Conservation (phyloP, 2,329 filamentous ascomycete genomes). For the Xylariaceae sp. region DNA sequence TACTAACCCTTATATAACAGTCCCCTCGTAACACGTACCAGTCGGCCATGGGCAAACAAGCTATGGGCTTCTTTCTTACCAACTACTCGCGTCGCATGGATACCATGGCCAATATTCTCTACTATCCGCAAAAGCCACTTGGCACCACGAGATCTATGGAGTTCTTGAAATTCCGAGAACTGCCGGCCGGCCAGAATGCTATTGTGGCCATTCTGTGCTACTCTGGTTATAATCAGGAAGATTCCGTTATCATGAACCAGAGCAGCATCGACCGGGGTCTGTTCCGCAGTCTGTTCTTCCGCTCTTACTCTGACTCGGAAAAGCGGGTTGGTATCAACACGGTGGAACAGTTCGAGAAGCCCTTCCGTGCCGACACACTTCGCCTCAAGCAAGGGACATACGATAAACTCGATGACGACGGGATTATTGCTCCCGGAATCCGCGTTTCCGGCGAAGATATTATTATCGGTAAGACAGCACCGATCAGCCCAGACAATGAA, state of each 20-base stretch:
- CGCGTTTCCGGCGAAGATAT: slow-evolving; percentile 97
- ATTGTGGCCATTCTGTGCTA: slow-evolving; percentile 98
- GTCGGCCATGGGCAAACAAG: slow-evolving; percentile 99
- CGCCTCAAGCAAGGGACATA: slow-evolving; percentile 93
- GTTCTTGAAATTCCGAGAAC: slow-evolving; percentile 94
- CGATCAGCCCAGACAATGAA: slow-evolving; percentile 85
- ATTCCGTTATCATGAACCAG: slow-evolving; percentile 99
- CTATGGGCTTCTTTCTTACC: slow-evolving; percentile 97
- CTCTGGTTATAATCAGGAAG: slow-evolving; percentile 99
- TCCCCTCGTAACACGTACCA: slow-evolving; percentile 99
- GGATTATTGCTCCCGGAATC: slow-evolving; percentile 87
- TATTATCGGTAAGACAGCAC: slow-evolving; percentile 97
- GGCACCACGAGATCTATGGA: slow-evolving; percentile 98
- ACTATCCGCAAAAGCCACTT: slow-evolving; percentile 96
- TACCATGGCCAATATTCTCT: slow-evolving; percentile 98
- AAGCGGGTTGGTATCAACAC: slow-evolving; percentile 93
- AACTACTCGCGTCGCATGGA: slow-evolving; percentile 98
- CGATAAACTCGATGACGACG: slow-evolving; percentile 95
- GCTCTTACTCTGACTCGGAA: slow-evolving; percentile 94
- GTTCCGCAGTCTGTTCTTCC: slow-evolving; percentile 96
- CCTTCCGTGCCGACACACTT: slow-evolving; percentile 78
- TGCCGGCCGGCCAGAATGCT: slow-evolving; percentile 94
- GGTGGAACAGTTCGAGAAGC: slow-evolving; percentile 93
- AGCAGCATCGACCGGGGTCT: slow-evolving; percentile 96
- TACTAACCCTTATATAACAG: slow-evolving; percentile 41